These are phyloP conservation scores for Chiua virens DNA, from an alignment of 768 basidiomycete species.

Conservation along the genomic window DNA sequence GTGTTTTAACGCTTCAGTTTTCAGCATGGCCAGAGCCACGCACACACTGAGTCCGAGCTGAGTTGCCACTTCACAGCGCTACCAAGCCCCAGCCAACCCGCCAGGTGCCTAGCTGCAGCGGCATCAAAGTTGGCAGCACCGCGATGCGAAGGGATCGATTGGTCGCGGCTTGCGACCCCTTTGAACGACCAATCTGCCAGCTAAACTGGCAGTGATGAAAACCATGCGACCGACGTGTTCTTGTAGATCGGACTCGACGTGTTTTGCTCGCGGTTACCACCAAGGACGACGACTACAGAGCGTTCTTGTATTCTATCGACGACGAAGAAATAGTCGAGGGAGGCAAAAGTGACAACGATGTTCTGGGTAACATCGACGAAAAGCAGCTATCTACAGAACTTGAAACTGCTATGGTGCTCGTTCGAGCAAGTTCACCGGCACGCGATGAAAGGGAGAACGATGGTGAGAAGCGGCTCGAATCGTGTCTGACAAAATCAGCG, in stretches of 20 bases:
- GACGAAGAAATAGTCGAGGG: constrained; percentile 7
- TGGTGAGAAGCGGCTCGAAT: constrained; percentile 1
- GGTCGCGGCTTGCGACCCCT: too few species aligned
- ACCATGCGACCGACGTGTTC: too few species aligned
- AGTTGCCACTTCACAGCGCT: too few species aligned
- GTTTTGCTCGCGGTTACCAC: not conserved
- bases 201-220: too few species aligned
- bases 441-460: not conserved
- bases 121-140: too few species aligned
- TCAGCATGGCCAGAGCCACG: too few species aligned
- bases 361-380: constrained; percentile 25
- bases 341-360: constrained; percentile 19
- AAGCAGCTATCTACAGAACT: constrained; percentile 7
- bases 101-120: too few species aligned
- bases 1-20: too few species aligned
- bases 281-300: constrained; percentile 27
- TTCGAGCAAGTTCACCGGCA: constrained; percentile 15
- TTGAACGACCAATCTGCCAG: too few species aligned
- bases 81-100: too few species aligned
- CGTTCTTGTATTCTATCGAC: constrained; percentile 22
- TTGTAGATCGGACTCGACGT: constrained; percentile 2
- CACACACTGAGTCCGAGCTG: too few species aligned
- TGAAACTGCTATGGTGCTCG: constrained; percentile 10
- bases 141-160: too few species aligned
- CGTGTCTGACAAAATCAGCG: not conserved